Evolutionary conservation across 495 filamentous ascomycete species (phyloP).

Genomic region (Durotheca rogersii): DNA sequence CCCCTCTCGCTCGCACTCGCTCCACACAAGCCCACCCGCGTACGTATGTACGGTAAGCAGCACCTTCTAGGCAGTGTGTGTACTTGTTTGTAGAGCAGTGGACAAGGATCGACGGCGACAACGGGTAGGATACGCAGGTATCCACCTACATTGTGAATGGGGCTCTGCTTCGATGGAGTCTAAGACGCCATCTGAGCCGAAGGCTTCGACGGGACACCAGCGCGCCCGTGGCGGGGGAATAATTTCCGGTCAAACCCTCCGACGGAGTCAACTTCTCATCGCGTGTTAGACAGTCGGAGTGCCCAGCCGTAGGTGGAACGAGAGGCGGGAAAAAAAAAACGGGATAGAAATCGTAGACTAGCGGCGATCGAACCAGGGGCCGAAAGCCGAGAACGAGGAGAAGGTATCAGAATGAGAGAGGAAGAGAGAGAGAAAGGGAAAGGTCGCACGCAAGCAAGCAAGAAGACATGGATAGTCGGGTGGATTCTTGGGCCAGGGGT

Average conservation of each 20-base stretch:
- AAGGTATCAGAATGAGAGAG: neutral
- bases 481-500: neutral
- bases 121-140: no score
- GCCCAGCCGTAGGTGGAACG: neutral
- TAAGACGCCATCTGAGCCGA: no score
- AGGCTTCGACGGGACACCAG: no score
- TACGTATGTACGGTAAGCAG: no score
- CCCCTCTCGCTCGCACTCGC: no score
- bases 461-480: conserved; percentile 15
- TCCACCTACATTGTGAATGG: no score
- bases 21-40: no score
- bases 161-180: no score
- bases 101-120: no score
- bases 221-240: neutral
- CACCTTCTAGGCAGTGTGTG: no score
- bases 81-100: no score
- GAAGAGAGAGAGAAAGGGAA: neutral
- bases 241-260: neutral
- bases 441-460: conserved; percentile 8
- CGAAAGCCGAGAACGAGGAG: neutral
- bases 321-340: neutral
- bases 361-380: neutral
- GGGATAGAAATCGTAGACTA: neutral
- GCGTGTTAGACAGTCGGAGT: neutral
- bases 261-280: neutral